Base-by-base conservation (phyloP, 768 basidiomycete genomes). In the Panaeolus papilionaceus region DNA sequence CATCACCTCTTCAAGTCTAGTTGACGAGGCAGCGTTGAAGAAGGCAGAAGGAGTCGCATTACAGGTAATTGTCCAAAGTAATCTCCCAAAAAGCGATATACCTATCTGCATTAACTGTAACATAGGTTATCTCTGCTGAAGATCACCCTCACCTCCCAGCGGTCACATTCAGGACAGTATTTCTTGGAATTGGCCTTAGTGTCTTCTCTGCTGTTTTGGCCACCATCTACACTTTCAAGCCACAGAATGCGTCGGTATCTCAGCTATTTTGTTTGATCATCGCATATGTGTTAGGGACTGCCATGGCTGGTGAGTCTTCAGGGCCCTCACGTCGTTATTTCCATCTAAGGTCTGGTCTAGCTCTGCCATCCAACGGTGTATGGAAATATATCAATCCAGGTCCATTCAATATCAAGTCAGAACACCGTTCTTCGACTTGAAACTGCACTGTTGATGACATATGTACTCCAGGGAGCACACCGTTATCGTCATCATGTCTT, bases 141-240 rank as follows among this genome's bases (percentile, higher is more conserved):
- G 45, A 45, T n/a, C 9, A 45, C 45, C 45, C 45, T n/a, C 3
- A 14, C n/a, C 45, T 45, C 63, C 76, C 79, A 16, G 82, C 88
- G 0, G 71, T 89, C 26, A 89, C 88, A 0, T 84, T 89, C 71
- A 79, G 88, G 28, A 88, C 88, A 3, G 68, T 87, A 12, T 72
- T 85, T 40, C 72, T 89, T n/a, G 88, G 87, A 2, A 88, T 88
- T 0, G 67, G 85, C 0, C 80, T 88, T 69, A 86, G 87, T 23
- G 87, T 84, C 11, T 77, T 89, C 28, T 86, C 86, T 10, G 86
- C 89, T 12, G 83, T 86, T 6, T 76, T 90, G 61, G 78, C 77
- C 65, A 86, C 88, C 87, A 87, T 89, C 42, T 89, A 88, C 71
- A 64, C 81, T 4, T 89, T 88, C 76, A 89, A 90, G 72, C 89